Evolutionary conservation across 1,284 basidiomycete genomes (phyloP).

Genomic region (Anthracocystis panici-leucophaei): DNA sequence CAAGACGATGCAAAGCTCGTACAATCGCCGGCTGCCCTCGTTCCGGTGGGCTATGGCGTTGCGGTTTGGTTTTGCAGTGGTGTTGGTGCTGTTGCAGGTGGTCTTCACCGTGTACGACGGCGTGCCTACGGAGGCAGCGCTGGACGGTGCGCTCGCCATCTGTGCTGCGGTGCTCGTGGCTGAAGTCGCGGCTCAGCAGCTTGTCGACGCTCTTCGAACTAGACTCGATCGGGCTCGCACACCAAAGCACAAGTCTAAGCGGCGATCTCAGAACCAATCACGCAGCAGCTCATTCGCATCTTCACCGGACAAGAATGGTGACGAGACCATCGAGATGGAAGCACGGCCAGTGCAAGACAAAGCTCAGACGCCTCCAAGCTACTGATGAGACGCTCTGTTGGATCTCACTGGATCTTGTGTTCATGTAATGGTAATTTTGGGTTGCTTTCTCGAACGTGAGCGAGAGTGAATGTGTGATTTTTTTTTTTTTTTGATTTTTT

Average conservation of each 20-base stretch:
- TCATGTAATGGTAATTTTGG: conserved; percentile 11
- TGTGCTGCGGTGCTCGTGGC: conserved; percentile 36
- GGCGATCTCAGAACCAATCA: neutral
- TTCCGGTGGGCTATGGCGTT: conserved; percentile 28
- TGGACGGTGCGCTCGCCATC: conserved; percentile 38
- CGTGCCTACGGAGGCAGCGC: conserved; percentile 19
- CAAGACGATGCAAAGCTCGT: conserved; percentile 37
- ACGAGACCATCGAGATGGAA: conserved; percentile 24
- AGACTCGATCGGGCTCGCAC: conserved; percentile 20
- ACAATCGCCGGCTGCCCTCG: conserved; percentile 14
- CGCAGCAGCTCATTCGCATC: conserved; percentile 10
- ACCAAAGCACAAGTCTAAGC: neutral
- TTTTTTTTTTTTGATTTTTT: conserved; percentile 7
- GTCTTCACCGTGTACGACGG: conserved; percentile 32
- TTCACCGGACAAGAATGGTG: conserved; percentile 4
- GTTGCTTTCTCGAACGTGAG: conserved; percentile 1
- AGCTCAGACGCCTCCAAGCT: neutral
- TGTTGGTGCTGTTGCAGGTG: conserved; percentile 34
- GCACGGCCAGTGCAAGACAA: neutral
- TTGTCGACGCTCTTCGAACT: conserved; percentile 17
- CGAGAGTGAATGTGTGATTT: conserved; percentile 5
- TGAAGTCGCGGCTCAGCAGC: conserved; percentile 32
- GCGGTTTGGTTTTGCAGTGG: conserved; percentile 25
- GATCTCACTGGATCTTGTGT: neutral
- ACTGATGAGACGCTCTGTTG: neutral